Conservation (phyloP, 805 yeast species). For the Grigorovia jiainica region DNA sequence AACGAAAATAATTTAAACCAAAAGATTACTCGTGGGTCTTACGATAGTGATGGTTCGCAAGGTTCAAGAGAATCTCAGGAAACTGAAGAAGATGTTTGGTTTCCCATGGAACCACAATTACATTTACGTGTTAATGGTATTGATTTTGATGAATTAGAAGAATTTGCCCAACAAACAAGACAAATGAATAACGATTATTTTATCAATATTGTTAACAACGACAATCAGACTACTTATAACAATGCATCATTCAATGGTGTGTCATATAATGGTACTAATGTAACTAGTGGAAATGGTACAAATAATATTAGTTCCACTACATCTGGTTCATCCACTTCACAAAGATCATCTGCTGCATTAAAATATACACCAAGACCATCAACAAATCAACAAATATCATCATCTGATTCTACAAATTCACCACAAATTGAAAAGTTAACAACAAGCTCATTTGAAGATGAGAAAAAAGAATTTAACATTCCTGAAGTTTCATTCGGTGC, state of each 20-base stretch:
- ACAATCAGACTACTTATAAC: background rate
- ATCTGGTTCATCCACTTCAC: conserved; percentile 30
- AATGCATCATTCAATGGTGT: background rate
- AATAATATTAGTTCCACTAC: conserved; percentile 24
- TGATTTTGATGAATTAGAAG: conserved; percentile 85
- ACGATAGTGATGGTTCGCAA: conserved; percentile 63
- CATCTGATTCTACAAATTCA: background rate
- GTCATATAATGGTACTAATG: background rate
- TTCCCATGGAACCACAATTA: conserved; percentile 70
- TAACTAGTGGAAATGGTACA: conserved; percentile 1
- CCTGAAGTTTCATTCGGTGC: conserved; percentile 34
- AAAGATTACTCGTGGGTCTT: conserved; percentile 10
- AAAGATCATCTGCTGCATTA: conserved; percentile 47
- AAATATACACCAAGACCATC: conserved; percentile 46
- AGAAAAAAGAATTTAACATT: background rate
- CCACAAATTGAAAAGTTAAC: background rate
- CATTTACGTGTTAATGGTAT: conserved; percentile 61
- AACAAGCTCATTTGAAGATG: background rate
- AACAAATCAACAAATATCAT: conserved; percentile 2
- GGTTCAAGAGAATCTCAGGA: conserved; percentile 76
- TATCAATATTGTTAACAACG: conserved; percentile 15
- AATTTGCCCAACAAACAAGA: conserved; percentile 53
- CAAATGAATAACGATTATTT: conserved; percentile 36
- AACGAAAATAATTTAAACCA: background rate
- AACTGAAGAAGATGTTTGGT: conserved; percentile 96